phyloP scores from a whole-genome alignment of 306 rosid species.

The Cicer yamashitae region DNA sequence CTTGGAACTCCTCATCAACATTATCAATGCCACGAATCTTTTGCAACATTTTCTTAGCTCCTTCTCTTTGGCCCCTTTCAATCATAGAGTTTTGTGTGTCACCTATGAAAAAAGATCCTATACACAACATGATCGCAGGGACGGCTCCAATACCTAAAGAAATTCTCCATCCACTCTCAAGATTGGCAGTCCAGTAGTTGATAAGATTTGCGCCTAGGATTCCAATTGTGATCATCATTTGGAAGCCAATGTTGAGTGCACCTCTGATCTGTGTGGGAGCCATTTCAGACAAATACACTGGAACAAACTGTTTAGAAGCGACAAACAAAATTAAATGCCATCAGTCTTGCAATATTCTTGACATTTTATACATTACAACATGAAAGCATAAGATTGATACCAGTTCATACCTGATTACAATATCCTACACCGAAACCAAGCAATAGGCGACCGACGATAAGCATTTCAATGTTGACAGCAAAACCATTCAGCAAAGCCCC shows the following conservation, averaged over 20 bases:
- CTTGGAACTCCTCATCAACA: too few relatives aligned
- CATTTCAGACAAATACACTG: conserved; percentile 41
- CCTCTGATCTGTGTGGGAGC: neutral
- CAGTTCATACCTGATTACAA: conserved; percentile 34
- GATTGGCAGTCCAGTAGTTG: neutral
- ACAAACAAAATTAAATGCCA: neutral
- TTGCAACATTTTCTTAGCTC: too few relatives aligned
- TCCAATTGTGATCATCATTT: conserved; percentile 8
- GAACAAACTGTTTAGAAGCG: conserved; percentile 16
- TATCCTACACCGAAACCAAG: conserved; percentile 39
- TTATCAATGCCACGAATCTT: too few relatives aligned
- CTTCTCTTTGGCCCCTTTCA: too few relatives aligned
- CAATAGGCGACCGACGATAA: neutral
- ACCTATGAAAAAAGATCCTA: neutral
- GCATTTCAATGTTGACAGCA: neutral
- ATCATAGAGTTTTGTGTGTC: neutral
- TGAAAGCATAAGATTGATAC: neutral
- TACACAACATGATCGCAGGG: neutral
- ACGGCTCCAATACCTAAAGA: neutral
- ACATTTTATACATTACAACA: neutral
- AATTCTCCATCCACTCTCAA: neutral
- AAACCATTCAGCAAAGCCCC: conserved; percentile 37
- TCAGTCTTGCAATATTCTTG: neutral
- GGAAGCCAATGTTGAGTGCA: conserved; percentile 3
- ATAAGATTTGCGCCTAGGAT: conserved; percentile 11